Evolutionary conservation across 768 basidiomycete genomes (phyloP), one percentile per base, ranked within the genome.

Genomic region (Tricholoma bakamatsutake): DNA sequence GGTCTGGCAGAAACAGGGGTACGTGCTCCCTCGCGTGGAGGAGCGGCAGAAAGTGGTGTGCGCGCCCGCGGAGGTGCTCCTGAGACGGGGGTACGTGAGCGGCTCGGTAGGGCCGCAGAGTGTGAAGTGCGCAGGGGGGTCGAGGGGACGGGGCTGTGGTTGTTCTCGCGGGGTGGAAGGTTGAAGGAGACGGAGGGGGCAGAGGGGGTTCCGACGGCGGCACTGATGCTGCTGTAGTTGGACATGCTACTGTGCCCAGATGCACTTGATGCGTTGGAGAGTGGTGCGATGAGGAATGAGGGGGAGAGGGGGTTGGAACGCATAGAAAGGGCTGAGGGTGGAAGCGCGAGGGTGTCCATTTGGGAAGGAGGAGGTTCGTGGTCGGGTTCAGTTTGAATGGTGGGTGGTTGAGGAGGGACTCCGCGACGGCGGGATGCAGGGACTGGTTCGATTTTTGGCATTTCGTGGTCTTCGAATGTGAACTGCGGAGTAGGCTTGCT

Each of bases 31-130:
- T 48, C 46, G n/a, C 60, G 58, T 4, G 61, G 58, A n/a, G 58
- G 57, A 3, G 56, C 54, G 15, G 62, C 56, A 18, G 64, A 65
- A 28, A 58, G 34, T 21, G 64, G 64, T 12, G 80, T 18, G 82
- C 89, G 64, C 80, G 87, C 57, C 87, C 90, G 68, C 82, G 82
- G 15, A 87, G 73, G 17, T 85, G 75, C 81, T 81, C 59, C 27
- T 27, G 4, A 52, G 33, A 47, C 50, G 11, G 57, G 57, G 4
- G 61, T 64, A 2, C 52, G 54, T 33, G 62, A 33, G 37, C 59
- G 55, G 40, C n/a, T 17, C 11, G 54, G 55, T 17, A 53, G 54
- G 12, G 59, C 47, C 2, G 63, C 58, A 39, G 61, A 59, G 9
- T 54, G 39, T 27, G 61, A 55, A 4, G 64, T 64, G 24, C 58